Evolutionary conservation across 2,329 filamentous ascomycete genomes (phyloP).

Genomic region (Myriangium duriaei): DNA sequence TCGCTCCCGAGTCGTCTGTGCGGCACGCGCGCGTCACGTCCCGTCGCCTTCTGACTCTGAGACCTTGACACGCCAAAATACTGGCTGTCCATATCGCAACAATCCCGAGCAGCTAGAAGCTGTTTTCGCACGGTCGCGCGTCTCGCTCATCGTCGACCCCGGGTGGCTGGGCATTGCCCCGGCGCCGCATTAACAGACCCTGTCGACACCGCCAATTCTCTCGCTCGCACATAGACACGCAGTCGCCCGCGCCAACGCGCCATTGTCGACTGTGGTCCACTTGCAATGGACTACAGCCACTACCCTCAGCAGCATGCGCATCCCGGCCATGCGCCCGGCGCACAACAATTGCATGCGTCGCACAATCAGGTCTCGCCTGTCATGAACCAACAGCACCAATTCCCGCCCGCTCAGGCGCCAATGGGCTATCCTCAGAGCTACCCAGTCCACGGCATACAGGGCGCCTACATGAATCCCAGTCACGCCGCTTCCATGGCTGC

Average conservation of each 20-base stretch:
- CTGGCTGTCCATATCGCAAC: not conserved
- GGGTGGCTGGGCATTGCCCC: not conserved
- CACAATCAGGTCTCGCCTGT: slow-evolving; percentile 65
- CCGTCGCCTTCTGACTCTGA: not conserved
- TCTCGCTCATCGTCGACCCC: not conserved
- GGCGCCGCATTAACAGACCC: not conserved
- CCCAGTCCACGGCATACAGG: slow-evolving; percentile 55
- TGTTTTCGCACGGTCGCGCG: not conserved
- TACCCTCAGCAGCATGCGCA: slow-evolving; percentile 34
- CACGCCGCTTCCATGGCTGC: slow-evolving; percentile 83
- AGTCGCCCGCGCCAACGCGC: no score
- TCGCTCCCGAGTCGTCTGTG: not conserved
- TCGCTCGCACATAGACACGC: not conserved
- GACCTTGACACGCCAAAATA: not conserved
- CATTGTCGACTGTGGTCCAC: no score
- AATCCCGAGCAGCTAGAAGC: not conserved
- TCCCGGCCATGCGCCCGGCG: slow-evolving; percentile 15
- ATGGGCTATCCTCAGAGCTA: slow-evolving; percentile 69
- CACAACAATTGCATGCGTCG: slow-evolving; percentile 46
- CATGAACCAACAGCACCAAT: slow-evolving; percentile 52
- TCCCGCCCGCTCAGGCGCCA: slow-evolving; percentile 52
- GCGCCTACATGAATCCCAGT: slow-evolving; percentile 59
- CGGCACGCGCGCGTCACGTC: not conserved
- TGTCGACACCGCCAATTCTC: not conserved
- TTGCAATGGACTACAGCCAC: slow-evolving; percentile 36